These are phyloP conservation scores for Debaryomyces sp. DNA, from an alignment of 1,139 yeast genomes.

Conservation along the genomic window DNA sequence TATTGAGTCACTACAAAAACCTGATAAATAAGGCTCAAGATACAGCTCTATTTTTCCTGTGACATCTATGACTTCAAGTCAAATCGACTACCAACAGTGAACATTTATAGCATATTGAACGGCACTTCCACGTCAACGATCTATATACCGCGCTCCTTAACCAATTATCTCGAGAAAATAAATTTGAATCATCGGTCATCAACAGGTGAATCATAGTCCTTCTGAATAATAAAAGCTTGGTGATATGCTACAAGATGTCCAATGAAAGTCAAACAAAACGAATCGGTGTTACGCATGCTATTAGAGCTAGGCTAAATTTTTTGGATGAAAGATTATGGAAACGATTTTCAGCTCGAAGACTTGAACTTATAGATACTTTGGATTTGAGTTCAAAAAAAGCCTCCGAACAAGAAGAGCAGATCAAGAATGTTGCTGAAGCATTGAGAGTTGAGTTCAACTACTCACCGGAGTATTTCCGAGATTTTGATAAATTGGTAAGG, in stretches of 20 bases:
- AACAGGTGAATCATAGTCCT: background rate
- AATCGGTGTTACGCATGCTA: conserved; percentile 75
- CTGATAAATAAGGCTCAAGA: background rate
- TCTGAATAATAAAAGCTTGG: background rate
- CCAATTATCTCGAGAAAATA: conserved; percentile 1
- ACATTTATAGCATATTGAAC: background rate
- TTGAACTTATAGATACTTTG: conserved; percentile 83
- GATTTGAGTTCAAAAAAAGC: conserved; percentile 82
- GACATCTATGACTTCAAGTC: background rate
- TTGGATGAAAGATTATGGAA: conserved; percentile 86
- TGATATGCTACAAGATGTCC: conserved; percentile 2
- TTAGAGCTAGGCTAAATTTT: conserved; percentile 73
- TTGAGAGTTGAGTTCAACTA: conserved; percentile 78
- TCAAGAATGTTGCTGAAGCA: conserved; percentile 72
- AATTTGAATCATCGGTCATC: conserved; percentile 5
- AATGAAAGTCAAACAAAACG: conserved; percentile 7
- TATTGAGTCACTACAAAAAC: background rate
- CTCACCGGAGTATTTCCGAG: conserved; percentile 56
- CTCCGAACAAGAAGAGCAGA: conserved; percentile 85
- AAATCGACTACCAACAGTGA: background rate
- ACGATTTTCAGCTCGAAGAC: conserved; percentile 80
- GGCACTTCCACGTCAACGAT: background rate
- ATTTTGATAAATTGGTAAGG: conserved; percentile 85
- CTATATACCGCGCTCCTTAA: conserved; percentile 1
- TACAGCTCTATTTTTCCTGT: background rate